Evolutionary conservation across 75 land plant species (phyloP).

Genomic region (Cryptomeria japonica): DNA sequence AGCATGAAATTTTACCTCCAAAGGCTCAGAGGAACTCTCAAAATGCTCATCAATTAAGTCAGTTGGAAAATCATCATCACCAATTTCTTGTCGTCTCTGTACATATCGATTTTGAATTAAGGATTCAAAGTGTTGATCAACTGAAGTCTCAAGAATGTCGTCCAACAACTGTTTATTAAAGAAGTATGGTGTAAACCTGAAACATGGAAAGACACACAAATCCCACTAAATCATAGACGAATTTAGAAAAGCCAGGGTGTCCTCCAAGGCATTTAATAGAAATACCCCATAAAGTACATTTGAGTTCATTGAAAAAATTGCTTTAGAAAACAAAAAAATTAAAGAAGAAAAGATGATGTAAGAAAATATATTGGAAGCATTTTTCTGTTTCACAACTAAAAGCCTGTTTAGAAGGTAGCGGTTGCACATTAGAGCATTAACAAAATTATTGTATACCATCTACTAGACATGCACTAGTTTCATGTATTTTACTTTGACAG

Average conservation of each 20-base stretch:
- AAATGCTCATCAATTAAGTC: conserved; percentile 64
- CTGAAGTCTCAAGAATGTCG: conserved; percentile 74
- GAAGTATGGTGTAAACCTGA: conserved; percentile 87
- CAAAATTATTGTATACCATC: neutral
- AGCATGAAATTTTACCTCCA: conserved; percentile 55
- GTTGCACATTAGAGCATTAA: neutral
- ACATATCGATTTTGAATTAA: conserved; percentile 69
- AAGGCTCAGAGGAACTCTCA: conserved; percentile 71
- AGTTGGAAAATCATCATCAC: conserved; percentile 58
- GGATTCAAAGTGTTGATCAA: conserved; percentile 81
- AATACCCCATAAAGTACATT: neutral
- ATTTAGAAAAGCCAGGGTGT: neutral
- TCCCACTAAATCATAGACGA: neutral
- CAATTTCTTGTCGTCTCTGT: conserved; percentile 62
- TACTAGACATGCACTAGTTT: neutral
- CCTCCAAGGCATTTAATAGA: neutral
- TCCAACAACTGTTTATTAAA: conserved; percentile 83
- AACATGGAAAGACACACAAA: neutral
- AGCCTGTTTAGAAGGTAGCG: neutral
- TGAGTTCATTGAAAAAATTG: neutral
- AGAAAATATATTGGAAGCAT: neutral
- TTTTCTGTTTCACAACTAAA: neutral
- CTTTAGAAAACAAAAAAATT: neutral
- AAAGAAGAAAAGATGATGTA: neutral
- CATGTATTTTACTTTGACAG: neutral